Conservation (phyloP, 306 rosid species). For the Amphicarpaea edgeworthii region DNA sequence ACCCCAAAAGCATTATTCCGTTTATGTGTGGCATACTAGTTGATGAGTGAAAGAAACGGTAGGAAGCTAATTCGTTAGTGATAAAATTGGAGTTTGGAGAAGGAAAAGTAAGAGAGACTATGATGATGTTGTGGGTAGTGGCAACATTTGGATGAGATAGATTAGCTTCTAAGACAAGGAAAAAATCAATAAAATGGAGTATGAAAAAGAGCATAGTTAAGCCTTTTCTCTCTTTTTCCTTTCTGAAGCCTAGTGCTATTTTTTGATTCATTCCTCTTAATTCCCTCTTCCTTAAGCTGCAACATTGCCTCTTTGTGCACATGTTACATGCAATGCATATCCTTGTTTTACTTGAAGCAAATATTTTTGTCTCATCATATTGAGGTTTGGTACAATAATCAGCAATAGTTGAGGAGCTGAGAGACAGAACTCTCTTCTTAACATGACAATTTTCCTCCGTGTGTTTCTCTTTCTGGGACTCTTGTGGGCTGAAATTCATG, state of each 20-base stretch:
- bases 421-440: constrained; percentile 34
- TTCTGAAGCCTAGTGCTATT: constrained; percentile 29
- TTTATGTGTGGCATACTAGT: constrained; percentile 16
- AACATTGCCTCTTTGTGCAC: constrained; percentile 17
- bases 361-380: constrained; percentile 18
- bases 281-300: constrained; percentile 23
- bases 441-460: constrained; percentile 52
- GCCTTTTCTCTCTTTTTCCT: constrained; percentile 41
- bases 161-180: constrained; percentile 66
- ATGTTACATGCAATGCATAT: constrained; percentile 31
- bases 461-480: constrained; percentile 62
- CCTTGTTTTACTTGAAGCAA: constrained; percentile 26
- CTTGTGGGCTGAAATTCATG: constrained; percentile 55
- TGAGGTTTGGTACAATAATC: constrained; percentile 33
- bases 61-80: constrained; percentile 34
- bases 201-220: constrained; percentile 22
- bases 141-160: constrained; percentile 21
- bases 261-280: constrained; percentile 34
- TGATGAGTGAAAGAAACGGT: constrained; percentile 48
- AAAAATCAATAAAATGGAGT: constrained; percentile 51
- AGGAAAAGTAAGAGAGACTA: constrained; percentile 32
- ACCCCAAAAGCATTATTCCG: constrained; percentile 20
- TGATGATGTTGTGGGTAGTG: constrained; percentile 43
- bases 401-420: constrained; percentile 6
- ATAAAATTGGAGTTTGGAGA: constrained; percentile 35